Percentiles rank a stretch among this genome's conserved stretches.
Evolutionary conservation across 768 basidiomycete genomes (phyloP).

Genomic region (Suillus subluteus): DNA sequence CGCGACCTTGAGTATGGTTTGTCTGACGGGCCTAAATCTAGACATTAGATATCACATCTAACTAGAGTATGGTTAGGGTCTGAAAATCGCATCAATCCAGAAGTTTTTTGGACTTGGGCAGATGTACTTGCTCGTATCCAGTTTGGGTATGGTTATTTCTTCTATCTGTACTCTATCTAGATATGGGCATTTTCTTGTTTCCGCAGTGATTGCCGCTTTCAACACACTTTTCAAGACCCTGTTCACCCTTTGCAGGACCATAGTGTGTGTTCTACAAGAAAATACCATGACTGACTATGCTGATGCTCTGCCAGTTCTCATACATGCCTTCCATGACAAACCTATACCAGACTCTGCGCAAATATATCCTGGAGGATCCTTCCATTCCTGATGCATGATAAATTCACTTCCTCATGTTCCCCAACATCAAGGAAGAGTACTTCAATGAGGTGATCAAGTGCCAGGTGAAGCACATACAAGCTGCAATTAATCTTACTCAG

Average conservation of each 20-base stretch:
- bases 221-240: no score
- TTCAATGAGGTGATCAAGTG: slow-evolving; percentile 93
- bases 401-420: slow-evolving; percentile 94
- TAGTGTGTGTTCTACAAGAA: no score
- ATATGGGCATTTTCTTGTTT: neutral
- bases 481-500: no score
- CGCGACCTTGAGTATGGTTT: neutral
- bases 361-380: slow-evolving; percentile 67
- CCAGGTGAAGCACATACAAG: slow-evolving; percentile 92
- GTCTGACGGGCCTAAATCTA: no score
- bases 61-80: neutral
- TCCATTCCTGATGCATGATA: slow-evolving; percentile 81
- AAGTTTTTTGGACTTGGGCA: neutral
- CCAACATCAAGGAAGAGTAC: slow-evolving; percentile 91
- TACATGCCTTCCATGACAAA: no score
- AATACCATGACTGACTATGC: no score
- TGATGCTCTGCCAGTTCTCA: no score
- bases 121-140: neutral
- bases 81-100: neutral
- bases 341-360: no score
- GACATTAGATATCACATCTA: no score
- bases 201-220: no score
- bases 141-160: neutral
- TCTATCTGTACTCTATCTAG: neutral
- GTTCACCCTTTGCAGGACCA: no score